phyloP scores from a whole-genome alignment of 2,329 filamentous ascomycete genomes.

The Mycocentrospora acerina region DNA sequence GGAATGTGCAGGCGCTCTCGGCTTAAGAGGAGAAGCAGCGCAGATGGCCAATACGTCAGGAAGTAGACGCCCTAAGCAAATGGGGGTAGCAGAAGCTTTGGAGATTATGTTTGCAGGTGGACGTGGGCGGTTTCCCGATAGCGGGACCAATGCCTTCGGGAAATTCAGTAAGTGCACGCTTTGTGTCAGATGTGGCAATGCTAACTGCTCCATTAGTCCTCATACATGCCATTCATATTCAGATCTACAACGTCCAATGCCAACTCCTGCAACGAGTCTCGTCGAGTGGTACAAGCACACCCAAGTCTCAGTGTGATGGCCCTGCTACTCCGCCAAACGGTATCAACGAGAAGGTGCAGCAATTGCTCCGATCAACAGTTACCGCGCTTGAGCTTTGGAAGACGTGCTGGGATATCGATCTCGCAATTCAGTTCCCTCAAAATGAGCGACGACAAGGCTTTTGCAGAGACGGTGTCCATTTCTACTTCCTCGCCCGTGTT shows the following conservation, averaged over 20 bases:
- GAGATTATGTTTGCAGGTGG: slow-evolving; percentile 61
- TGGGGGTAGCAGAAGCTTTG: slow-evolving; percentile 63
- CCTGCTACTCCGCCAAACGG: slow-evolving; percentile 48
- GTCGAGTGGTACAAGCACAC: slow-evolving; percentile 55
- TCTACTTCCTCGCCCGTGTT: slow-evolving; percentile 70
- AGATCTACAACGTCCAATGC: slow-evolving; percentile 59
- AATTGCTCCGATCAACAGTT: slow-evolving; percentile 49
- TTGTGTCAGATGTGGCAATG: no score
- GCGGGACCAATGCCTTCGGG: slow-evolving; percentile 69
- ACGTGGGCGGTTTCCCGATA: slow-evolving; percentile 61
- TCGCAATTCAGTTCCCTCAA: slow-evolving; percentile 66
- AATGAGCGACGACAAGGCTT: slow-evolving; percentile 66
- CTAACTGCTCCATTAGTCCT: slow-evolving; percentile 50
- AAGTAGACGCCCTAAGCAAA: slow-evolving; percentile 64
- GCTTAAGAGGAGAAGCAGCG: slow-evolving; percentile 59
- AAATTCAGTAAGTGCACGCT: slow-evolving; percentile 56
- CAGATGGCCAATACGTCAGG: slow-evolving; percentile 64
- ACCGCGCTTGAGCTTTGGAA: slow-evolving; percentile 72
- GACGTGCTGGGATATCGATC: slow-evolving; percentile 69
- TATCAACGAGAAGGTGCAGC: slow-evolving; percentile 49
- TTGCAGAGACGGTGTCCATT: slow-evolving; percentile 70
- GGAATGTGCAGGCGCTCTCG: slow-evolving; percentile 66
- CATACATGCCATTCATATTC: slow-evolving; percentile 66
- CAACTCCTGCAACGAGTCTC: slow-evolving; percentile 40
- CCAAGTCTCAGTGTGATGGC: slow-evolving; percentile 56